Conservation (phyloP, 179 eudicot species). For the Beta macrorhiza region DNA sequence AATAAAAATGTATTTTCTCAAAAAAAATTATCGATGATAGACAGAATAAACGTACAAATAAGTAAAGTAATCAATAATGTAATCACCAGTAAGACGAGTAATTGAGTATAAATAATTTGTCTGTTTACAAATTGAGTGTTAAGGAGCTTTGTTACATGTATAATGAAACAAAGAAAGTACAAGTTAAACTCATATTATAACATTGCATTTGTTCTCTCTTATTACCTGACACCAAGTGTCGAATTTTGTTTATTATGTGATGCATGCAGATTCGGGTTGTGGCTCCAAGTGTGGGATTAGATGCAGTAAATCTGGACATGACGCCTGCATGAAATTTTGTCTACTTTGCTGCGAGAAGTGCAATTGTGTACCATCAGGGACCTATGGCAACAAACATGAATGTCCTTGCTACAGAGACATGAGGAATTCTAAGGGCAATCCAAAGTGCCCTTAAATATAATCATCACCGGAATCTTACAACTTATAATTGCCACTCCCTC, state of each 20-base stretch:
- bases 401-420: conserved; percentile 54
- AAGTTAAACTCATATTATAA: too few relatives aligned
- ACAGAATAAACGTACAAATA: too few relatives aligned
- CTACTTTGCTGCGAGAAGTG: conserved; percentile 41
- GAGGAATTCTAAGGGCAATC: conserved; percentile 39
- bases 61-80: too few relatives aligned
- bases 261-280: conserved; percentile 33
- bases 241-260: not conserved
- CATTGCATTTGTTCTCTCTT: not conserved
- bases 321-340: conserved; percentile 41
- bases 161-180: too few relatives aligned
- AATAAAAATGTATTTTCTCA: too few relatives aligned
- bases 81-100: too few relatives aligned
- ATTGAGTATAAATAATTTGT: too few relatives aligned
- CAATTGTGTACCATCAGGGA: conserved; percentile 57
- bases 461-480: not conserved
- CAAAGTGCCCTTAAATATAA: conserved; percentile 45
- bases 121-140: too few relatives aligned
- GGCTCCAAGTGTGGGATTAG: conserved; percentile 32
- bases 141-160: too few relatives aligned
- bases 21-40: too few relatives aligned
- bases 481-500: not conserved
- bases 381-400: conserved; percentile 42
- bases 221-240: not conserved
- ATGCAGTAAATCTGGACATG: conserved; percentile 36